Percentiles rank a stretch among this genome's conserved stretches.
These are phyloP conservation scores for Colletotrichum melonis DNA, from an alignment of 2,329 filamentous ascomycete genomes.

Conservation along the genomic window DNA sequence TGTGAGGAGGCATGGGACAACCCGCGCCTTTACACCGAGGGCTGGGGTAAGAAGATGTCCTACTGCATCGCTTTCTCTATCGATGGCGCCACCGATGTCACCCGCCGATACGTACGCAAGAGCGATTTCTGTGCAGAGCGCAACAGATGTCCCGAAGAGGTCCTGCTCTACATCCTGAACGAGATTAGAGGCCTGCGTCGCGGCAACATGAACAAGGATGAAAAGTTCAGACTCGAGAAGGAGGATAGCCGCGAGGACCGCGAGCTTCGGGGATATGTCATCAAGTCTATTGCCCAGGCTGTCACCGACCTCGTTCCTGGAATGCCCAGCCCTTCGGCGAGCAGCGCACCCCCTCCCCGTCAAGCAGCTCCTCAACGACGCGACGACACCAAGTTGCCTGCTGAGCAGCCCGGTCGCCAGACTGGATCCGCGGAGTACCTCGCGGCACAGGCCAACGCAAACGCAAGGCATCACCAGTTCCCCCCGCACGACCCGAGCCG, in stretches of 20 bases:
- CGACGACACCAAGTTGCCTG: slow-evolving; percentile 71
- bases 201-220: slow-evolving; percentile 85
- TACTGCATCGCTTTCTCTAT: slow-evolving; percentile 98
- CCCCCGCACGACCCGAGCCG: slow-evolving; percentile 59
- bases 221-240: slow-evolving; percentile 83
- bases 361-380: slow-evolving; percentile 42
- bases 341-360: slow-evolving; percentile 33
- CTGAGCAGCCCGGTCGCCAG: slow-evolving; percentile 67
- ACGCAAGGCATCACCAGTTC: slow-evolving; percentile 51
- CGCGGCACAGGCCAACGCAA: slow-evolving; percentile 57
- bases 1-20: slow-evolving; percentile 98
- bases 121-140: slow-evolving; percentile 78
- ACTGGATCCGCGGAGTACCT: slow-evolving; percentile 63
- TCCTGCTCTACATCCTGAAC: slow-evolving; percentile 89
- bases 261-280: slow-evolving; percentile 79
- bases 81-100: slow-evolving; percentile 79
- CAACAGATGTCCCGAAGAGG: slow-evolving; percentile 85
- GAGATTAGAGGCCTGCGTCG: slow-evolving; percentile 90
- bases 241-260: slow-evolving; percentile 82
- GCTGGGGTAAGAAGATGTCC: slow-evolving; percentile 95
- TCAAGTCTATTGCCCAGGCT: slow-evolving; percentile 78
- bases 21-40: slow-evolving; percentile 90
- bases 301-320: slow-evolving; percentile 75
- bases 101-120: slow-evolving; percentile 77
- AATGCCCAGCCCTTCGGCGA: slow-evolving; percentile 43